Conservation (phyloP, 208 protist species). For the Plasmodiophora brassicae region DNA sequence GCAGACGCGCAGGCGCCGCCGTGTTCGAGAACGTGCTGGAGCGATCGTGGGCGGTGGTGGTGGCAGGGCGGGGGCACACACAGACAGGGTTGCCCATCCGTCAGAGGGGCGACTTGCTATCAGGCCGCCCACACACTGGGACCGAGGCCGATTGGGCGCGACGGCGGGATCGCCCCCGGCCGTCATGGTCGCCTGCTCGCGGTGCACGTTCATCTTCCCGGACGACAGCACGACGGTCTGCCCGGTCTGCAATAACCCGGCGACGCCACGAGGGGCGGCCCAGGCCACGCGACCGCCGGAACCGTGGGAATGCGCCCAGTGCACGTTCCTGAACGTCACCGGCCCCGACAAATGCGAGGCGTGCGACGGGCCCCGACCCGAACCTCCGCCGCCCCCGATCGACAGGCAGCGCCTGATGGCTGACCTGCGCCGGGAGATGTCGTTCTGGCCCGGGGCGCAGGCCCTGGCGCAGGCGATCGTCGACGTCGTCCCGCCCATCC, state of each 20-base stretch:
- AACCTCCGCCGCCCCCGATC: not conserved
- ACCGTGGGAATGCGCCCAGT: not conserved
- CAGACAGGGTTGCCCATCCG: too few species aligned
- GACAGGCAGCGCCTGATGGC: not conserved
- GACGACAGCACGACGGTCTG: not conserved
- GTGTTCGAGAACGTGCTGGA: too few species aligned
- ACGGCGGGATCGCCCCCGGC: too few species aligned
- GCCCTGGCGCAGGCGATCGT: not conserved
- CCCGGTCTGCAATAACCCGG: not conserved
- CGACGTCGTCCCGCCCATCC: not conserved
- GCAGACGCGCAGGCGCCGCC: too few species aligned
- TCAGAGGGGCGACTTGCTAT: too few species aligned
- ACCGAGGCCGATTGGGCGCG: too few species aligned
- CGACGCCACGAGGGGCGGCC: not conserved
- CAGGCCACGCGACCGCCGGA: not conserved
- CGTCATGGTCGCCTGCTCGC: not conserved
- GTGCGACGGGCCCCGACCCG: not conserved
- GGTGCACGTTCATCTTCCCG: conserved; percentile 5
- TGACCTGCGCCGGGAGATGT: not conserved
- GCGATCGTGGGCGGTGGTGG: too few species aligned
- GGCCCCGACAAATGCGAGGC: conserved; percentile 8
- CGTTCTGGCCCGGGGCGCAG: not conserved
- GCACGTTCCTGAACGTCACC: not conserved
- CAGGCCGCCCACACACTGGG: too few species aligned
- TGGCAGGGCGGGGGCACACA: too few species aligned